Evolutionary conservation across 2,329 filamentous ascomycete species (phyloP).

Genomic region (Talaromyces sp.): DNA sequence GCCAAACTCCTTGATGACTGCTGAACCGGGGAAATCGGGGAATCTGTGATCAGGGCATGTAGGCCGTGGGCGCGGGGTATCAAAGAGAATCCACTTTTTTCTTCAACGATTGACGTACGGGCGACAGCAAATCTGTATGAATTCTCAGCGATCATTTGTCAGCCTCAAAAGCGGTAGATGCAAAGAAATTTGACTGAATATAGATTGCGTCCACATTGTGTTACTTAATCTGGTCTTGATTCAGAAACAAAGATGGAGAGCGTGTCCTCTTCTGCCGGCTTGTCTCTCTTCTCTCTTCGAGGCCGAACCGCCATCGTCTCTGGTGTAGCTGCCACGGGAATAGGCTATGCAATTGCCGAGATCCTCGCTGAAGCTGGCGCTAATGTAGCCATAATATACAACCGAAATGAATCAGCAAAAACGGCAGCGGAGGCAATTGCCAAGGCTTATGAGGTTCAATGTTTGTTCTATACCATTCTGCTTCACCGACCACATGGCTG

Average conservation of each 20-base stretch:
- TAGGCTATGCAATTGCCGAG: conserved; percentile 11
- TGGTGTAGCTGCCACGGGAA: conserved; percentile 5
- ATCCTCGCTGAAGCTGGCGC: conserved; percentile 9
- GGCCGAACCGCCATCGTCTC: conserved; percentile 13
- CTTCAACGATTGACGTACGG: neutral
- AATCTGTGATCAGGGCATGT: neutral
- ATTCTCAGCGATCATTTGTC: neutral
- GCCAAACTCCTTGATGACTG: neutral
- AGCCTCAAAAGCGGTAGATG: neutral
- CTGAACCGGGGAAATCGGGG: neutral
- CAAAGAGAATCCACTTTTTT: neutral
- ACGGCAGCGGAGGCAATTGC: neutral
- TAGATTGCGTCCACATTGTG: neutral
- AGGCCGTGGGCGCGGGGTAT: neutral
- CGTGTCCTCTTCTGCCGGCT: neutral
- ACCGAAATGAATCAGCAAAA: neutral
- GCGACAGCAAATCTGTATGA: neutral
- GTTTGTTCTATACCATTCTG: neutral
- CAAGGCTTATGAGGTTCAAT: neutral
- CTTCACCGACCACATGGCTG: neutral
- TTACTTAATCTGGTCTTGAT: neutral
- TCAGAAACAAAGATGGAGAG: neutral
- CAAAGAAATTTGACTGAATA: neutral
- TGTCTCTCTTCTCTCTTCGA: conserved; percentile 1
- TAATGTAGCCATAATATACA: conserved; percentile 11